Base-by-base conservation (phyloP, 2,329 filamentous ascomycete genomes). In the Ascochyta clinopodiicola region DNA sequence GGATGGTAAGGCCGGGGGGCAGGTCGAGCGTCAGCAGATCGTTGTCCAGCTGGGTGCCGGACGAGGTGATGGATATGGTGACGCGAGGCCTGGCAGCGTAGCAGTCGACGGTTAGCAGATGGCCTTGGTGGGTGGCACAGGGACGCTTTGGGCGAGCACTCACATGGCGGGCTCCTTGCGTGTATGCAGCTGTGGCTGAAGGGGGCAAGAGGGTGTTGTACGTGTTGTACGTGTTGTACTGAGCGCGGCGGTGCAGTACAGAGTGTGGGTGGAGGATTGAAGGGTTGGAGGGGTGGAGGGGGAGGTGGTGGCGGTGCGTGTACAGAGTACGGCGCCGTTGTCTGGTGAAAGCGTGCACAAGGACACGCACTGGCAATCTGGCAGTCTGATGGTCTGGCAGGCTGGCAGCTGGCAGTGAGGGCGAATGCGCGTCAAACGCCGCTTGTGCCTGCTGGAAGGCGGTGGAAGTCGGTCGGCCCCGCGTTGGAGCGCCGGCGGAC, bases 21-120 rank as follows among this genome's bases (percentile, higher is more conserved):
- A 96, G 87, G 68, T 96, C 92, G 64, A 96, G 85, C 53, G 87
- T 88, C 67, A 96, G 82, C 71, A 96, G 84, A 70, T 92, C 90
- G 61, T 88, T 85, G 73, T 92, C 88, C 56, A 80, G 71, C 64
- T 79, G 78, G 72, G 86, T 82, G 73, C 90, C 86, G 62, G 88
- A 86, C 63, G 89, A 89, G 72, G 89, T 89, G 74, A 96, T 90
- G 76, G 86, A 91, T 77, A 96, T 86, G 47, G 92, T 95, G 78
- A 96, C 89, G 77, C 88, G 90, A 56, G 80, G 79, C 92, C 92
- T 96, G 66, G 56, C 59, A 56, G 17, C 36, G 47, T 17, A 32
- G 38, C 52, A 59, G 59, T 61, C 56, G 56, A 42, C 36, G 59
- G 63, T 74, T 68, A 73, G 70, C 67, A 57, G 66, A 62, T 48